These are phyloP conservation scores for Extremus antarcticus DNA, from an alignment of 495 filamentous ascomycete genomes.

Conservation along the genomic window DNA sequence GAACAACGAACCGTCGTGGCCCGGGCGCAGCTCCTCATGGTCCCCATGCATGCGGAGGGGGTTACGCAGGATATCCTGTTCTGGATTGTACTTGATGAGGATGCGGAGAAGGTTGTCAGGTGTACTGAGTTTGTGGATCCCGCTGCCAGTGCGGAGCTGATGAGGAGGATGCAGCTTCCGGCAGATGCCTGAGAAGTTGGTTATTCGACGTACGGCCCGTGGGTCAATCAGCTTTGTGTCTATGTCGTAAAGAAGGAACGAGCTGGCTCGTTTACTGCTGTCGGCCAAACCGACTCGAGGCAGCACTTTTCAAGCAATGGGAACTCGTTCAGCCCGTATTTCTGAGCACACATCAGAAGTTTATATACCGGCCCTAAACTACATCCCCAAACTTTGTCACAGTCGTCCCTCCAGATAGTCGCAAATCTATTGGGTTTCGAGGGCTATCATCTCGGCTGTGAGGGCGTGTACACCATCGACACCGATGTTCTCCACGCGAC, in stretches of 20 bases:
- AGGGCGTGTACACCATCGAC: no score
- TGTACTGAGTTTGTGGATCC: conserved; percentile 30
- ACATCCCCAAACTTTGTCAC: no score
- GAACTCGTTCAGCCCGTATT: not conserved
- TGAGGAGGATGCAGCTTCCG: not conserved
- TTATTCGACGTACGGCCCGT: not conserved
- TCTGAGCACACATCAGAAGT: no score
- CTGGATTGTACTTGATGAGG: conserved; percentile 22
- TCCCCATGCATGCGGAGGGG: conserved; percentile 4
- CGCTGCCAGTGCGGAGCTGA: conserved; percentile 5
- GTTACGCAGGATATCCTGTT: conserved; percentile 22
- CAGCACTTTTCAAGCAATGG: not conserved
- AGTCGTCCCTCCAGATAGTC: no score
- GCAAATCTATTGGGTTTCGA: no score
- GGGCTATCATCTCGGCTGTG: no score
- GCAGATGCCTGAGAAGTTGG: not conserved
- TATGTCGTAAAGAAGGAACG: not conserved
- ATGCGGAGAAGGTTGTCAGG: conserved; percentile 25
- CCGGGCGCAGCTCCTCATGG: conserved; percentile 21
- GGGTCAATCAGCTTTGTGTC: not conserved
- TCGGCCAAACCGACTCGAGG: not conserved
- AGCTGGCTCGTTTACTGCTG: not conserved
- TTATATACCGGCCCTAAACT: no score
- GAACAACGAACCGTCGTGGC: conserved; percentile 8
- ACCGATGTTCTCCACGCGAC: no score